A percentile compares a stretch with the other conserved stretches of the same genome.
Evolutionary conservation across 2,329 filamentous ascomycete genomes (phyloP).

Genomic region (Cladosporium phlei): DNA sequence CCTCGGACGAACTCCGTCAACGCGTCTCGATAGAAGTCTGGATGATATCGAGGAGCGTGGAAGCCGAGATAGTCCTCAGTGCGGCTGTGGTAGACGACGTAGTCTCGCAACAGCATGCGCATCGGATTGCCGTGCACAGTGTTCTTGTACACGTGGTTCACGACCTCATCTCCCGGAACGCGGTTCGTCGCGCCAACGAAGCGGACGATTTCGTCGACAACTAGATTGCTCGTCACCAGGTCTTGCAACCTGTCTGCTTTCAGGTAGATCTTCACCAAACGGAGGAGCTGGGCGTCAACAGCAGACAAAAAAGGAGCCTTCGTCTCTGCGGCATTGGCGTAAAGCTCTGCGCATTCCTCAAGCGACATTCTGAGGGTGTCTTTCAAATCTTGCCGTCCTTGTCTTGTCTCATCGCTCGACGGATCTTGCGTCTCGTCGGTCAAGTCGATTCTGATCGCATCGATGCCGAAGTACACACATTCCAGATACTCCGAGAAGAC

Average conservation of each 20-base stretch:
- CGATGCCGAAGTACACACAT: neutral
- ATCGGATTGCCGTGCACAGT: neutral
- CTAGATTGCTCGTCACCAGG: neutral
- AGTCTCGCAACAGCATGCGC: neutral
- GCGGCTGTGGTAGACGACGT: neutral
- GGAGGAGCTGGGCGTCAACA: no score
- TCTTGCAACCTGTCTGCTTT: slow-evolving; percentile 10
- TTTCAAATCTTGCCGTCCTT: no score
- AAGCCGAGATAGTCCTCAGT: neutral
- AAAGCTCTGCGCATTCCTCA: no score
- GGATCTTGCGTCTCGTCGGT: no score
- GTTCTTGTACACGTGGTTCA: neutral
- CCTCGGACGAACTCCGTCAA: neutral
- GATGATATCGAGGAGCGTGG: neutral
- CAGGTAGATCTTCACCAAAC: neutral
- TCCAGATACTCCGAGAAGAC: neutral
- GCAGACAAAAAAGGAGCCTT: no score
- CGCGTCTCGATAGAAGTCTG: neutral
- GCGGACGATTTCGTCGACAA: neutral
- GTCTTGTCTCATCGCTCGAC: no score
- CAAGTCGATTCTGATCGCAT: no score
- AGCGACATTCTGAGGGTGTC: no score
- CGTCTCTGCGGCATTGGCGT: no score
- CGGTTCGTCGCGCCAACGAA: no score
- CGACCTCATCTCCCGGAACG: no score